phyloP scores from a whole-genome alignment of 2,329 filamentous ascomycete genomes.

The Pseudocercospora crystallina region DNA sequence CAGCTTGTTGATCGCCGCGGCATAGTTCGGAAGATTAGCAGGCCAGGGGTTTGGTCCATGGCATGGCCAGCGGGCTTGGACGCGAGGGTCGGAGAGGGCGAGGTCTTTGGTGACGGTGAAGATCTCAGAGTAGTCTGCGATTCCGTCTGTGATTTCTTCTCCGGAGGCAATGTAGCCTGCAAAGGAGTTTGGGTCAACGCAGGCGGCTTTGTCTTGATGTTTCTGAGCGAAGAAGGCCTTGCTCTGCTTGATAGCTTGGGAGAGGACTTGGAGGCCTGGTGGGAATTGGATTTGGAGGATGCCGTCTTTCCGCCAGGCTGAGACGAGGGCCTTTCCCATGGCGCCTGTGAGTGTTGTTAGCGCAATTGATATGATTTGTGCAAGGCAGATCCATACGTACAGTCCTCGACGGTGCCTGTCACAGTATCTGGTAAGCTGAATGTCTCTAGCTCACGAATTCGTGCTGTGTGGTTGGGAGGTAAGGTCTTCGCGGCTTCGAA shows the following conservation, averaged over 20 bases:
- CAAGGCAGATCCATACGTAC: neutral
- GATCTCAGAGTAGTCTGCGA: slow-evolving; percentile 16
- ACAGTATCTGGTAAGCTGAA: slow-evolving; percentile 12
- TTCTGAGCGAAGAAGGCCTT: slow-evolving; percentile 12
- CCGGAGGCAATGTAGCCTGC: slow-evolving; percentile 16
- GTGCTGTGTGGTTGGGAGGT: slow-evolving; percentile 8
- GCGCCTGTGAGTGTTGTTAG: neutral
- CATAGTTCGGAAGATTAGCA: neutral
- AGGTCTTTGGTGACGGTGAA: slow-evolving; percentile 18
- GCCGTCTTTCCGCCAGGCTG: slow-evolving; percentile 14
- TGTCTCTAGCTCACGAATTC: slow-evolving; percentile 10
- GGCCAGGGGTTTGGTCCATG: slow-evolving; percentile 14
- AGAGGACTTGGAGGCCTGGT: slow-evolving; percentile 7
- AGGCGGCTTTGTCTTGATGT: slow-evolving; percentile 8
- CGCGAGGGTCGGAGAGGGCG: slow-evolving; percentile 2
- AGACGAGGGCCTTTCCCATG: slow-evolving; percentile 6
- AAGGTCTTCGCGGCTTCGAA: slow-evolving; percentile 3
- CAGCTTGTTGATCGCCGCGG: slow-evolving; percentile 4
- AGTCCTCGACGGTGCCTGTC: slow-evolving; percentile 7
- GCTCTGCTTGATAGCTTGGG: slow-evolving; percentile 13
- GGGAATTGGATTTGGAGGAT: slow-evolving; percentile 11
- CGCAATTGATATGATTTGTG: neutral
- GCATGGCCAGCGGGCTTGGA: slow-evolving; percentile 10
- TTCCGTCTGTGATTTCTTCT: slow-evolving; percentile 16
- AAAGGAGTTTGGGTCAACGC: slow-evolving; percentile 12